Conservation (phyloP, 163 green algal species). For the Volvox carteri region DNA sequence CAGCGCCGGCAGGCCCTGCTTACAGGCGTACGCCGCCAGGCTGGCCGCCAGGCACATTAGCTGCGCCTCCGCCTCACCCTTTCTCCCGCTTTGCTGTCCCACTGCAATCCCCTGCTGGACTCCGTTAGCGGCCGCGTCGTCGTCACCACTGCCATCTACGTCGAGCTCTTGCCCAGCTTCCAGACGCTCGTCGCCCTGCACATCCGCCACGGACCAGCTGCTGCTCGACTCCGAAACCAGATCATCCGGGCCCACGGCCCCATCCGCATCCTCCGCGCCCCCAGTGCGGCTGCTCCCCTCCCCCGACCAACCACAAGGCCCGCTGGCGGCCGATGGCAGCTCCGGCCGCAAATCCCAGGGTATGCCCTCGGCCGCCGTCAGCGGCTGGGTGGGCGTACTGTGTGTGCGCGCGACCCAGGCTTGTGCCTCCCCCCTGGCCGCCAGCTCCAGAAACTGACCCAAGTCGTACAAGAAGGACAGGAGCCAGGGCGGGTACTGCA, state of each 20-base stretch:
- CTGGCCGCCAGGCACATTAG: slow-evolving; percentile 18
- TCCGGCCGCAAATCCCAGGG: too few species aligned
- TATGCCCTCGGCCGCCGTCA: too few species aligned
- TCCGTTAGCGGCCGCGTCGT: too few species aligned
- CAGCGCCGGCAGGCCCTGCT: slow-evolving; percentile 18
- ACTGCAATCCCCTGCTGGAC: too few species aligned
- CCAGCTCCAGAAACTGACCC: slow-evolving; percentile 17
- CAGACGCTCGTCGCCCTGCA: neutral
- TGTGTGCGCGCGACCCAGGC: too few species aligned
- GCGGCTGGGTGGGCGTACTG: too few species aligned
- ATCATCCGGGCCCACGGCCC: neutral
- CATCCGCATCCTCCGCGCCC: neutral
- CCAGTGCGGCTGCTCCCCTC: too few species aligned
- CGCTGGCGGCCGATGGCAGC: too few species aligned
- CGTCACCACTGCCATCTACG: too few species aligned
- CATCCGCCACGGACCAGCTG: neutral
- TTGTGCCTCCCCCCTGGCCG: neutral
- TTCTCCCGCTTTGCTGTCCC: too few species aligned
- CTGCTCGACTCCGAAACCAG: too few species aligned
- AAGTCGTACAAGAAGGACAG: slow-evolving; percentile 33
- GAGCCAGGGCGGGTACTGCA: neutral
- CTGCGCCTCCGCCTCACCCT: neutral
- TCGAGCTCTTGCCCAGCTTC: neutral
- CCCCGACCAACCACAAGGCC: too few species aligned
- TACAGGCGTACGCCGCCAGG: slow-evolving; percentile 23